Evolutionary conservation across 2,329 filamentous ascomycete species (phyloP), one percentile per base, ranked within the genome.

Genomic region (Botrytis porri): DNA sequence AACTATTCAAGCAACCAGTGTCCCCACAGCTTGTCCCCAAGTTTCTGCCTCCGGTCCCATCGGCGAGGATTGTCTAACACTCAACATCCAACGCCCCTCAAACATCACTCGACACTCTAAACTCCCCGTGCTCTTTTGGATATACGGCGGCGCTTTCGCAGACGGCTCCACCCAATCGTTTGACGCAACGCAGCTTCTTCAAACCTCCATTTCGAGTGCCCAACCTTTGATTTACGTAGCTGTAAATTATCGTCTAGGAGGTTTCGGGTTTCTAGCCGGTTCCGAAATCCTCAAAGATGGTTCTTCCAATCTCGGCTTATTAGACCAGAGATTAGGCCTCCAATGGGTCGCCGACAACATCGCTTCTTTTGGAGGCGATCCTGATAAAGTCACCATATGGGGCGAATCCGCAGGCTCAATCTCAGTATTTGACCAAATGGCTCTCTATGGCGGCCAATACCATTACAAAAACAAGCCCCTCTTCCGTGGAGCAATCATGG

Each of bases 401-500:
- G 88, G 88, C 0, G 85, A 88, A 74, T 86, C 84, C 20, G 87
- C 88, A 0, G 88, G 88, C 0, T 83, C 89, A 16, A 93, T 94
- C 76, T 93, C 91, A 0, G 91, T 93, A 1, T 86, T 92, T 66
- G 88, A 94, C 78, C 93, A 95, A 77, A 93, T 93, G 88, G 84
- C 88, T 1, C 83, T 94, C 20, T 93, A 92, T 76, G 87, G 89
- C 37, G 93, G 93, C 18, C 84, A 95, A 81, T 88, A 88, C 79
- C 89, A 84, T 0, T 94, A 95, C 83, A 93, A 94, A 4, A 91
- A 89, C 73, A 89, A 91, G 77, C 85, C 89, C 0, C 85, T 95
- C 0, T 95, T 95, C 86, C 88, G 90, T 35, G 92, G 84, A 1
- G 92, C 85, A 60, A 95, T 95, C 77, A 94, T 95, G 92, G 88